Conservation (phyloP, 768 basidiomycete genomes). For the Hericium coralloides region DNA sequence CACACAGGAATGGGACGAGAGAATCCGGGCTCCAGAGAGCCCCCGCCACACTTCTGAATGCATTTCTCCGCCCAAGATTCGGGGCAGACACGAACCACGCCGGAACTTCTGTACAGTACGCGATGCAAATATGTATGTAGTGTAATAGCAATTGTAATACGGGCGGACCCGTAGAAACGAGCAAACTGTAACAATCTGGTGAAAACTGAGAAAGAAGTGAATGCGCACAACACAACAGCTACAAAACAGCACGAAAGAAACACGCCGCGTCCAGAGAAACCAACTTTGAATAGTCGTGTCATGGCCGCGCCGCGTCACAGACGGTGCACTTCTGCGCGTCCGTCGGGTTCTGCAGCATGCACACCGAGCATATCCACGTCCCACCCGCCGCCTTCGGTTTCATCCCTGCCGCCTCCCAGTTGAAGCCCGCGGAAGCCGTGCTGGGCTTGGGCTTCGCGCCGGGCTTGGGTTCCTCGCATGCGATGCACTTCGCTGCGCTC, state of each 20-base stretch:
- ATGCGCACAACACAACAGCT: neutral
- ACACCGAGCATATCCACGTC: constrained; percentile 33
- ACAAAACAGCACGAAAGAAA: neutral
- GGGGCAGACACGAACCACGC: too few species aligned
- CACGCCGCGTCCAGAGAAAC: neutral
- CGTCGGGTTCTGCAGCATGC: constrained; percentile 22
- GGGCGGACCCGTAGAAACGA: neutral
- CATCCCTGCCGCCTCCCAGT: constrained; percentile 32
- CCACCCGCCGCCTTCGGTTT: constrained; percentile 14
- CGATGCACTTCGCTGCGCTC: constrained; percentile 20
- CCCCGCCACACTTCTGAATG: too few species aligned
- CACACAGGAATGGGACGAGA: neutral
- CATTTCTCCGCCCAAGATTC: too few species aligned
- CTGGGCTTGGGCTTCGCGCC: neutral
- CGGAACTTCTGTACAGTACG: too few species aligned
- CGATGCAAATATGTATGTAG: constrained; percentile 10
- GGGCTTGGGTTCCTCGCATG: constrained; percentile 19
- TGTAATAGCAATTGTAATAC: neutral
- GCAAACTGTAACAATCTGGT: neutral
- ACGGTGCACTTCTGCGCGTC: constrained; percentile 21
- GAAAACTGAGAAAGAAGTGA: neutral
- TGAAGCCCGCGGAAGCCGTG: constrained; percentile 16
- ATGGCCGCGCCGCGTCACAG: constrained; percentile 18
- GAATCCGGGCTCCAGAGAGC: too few species aligned
- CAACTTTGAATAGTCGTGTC: neutral